Percentiles rank a stretch among this genome's conserved stretches.
phyloP scores from a whole-genome alignment of 768 basidiomycete genomes.

The Pulveroboletus ravenelii region DNA sequence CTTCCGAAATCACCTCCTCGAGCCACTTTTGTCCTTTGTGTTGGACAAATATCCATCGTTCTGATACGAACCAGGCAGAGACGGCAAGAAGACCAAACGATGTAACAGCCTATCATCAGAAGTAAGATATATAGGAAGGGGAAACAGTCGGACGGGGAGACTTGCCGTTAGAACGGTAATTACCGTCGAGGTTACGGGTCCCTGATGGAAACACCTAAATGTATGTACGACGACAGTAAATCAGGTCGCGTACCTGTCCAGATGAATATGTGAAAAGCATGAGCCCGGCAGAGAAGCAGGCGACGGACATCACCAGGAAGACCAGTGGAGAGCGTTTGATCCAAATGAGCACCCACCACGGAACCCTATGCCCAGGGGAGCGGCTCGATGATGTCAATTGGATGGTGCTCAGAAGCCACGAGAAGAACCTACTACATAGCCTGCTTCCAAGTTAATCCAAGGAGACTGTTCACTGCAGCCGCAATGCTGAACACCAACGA shows the following conservation, averaged over 20 bases:
- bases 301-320: slow-evolving; percentile 79
- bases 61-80: slow-evolving; percentile 50
- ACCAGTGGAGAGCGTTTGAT: slow-evolving; percentile 81
- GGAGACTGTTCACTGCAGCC: slow-evolving; percentile 48
- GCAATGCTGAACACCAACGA: slow-evolving; percentile 52
- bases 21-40: slow-evolving; percentile 51
- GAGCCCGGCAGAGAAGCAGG: slow-evolving; percentile 75
- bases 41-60: slow-evolving; percentile 44
- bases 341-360: slow-evolving; percentile 69
- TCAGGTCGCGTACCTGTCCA: slow-evolving; percentile 44
- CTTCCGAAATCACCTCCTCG: slow-evolving; percentile 37
- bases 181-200: slow-evolving; percentile 56
- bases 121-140: slow-evolving; percentile 7
- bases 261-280: slow-evolving; percentile 77
- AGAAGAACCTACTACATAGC: slow-evolving; percentile 47
- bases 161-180: slow-evolving; percentile 67
- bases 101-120: slow-evolving; percentile 29
- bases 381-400: slow-evolving; percentile 35
- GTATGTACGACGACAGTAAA: slow-evolving; percentile 20
- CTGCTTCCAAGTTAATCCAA: slow-evolving; percentile 53
- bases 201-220: slow-evolving; percentile 35
- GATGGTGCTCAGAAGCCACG: slow-evolving; percentile 4
- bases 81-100: slow-evolving; percentile 46
- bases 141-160: neutral
- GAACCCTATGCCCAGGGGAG: slow-evolving; percentile 51